A percentile compares a stretch with the other conserved stretches of the same genome.
These are phyloP conservation scores for Curvularia spicifera DNA, from an alignment of 2,329 filamentous ascomycete genomes.

Conservation along the genomic window DNA sequence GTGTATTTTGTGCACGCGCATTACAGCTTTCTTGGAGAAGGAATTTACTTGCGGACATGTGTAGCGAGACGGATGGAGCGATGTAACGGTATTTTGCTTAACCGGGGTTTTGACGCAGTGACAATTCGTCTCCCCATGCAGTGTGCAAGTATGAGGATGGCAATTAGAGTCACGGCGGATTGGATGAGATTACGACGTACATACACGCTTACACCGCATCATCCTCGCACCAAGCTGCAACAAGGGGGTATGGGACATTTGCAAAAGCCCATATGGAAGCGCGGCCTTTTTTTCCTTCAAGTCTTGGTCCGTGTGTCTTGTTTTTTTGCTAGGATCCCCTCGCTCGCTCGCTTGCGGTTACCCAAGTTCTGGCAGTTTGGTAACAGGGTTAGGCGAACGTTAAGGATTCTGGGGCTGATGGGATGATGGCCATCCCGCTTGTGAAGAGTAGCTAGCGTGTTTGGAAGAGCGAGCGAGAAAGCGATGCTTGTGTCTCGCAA, in stretches of 20 bases:
- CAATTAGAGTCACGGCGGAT: background rate
- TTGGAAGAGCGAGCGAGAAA: background rate
- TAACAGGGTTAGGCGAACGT: conserved; percentile 14
- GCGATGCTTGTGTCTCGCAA: background rate
- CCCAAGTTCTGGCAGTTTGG: background rate
- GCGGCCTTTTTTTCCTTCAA: background rate
- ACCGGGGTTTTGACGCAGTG: background rate
- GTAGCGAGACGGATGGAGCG: background rate
- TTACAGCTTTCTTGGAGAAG: background rate
- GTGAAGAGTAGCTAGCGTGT: background rate
- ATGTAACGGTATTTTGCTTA: background rate
- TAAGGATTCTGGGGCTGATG: background rate
- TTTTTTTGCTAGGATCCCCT: background rate
- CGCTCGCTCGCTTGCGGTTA: conserved; percentile 5
- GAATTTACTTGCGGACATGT: background rate
- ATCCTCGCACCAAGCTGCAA: background rate
- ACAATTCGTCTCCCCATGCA: background rate
- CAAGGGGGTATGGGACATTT: background rate
- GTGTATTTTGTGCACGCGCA: background rate
- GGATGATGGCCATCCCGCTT: background rate
- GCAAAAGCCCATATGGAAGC: background rate
- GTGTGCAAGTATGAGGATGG: background rate
- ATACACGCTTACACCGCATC: background rate
- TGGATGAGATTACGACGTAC: background rate
- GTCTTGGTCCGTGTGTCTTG: background rate